Base-by-base conservation (phyloP, 768 basidiomycete species). In the Gloeopeniophorella convolvens region DNA sequence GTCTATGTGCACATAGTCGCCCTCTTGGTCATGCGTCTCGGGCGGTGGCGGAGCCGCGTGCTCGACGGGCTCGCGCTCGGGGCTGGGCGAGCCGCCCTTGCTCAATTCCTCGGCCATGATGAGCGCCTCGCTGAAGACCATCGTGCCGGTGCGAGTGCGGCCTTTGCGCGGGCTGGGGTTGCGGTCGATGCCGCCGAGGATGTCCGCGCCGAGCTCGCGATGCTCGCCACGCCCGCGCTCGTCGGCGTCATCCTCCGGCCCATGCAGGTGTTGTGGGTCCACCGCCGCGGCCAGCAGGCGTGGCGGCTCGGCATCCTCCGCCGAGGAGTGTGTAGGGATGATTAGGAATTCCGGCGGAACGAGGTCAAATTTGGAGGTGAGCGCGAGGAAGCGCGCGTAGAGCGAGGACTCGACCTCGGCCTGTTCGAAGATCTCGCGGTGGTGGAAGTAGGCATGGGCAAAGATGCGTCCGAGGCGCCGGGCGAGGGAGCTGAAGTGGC, bases 401-500 rank as follows among this genome's bases (percentile, higher is more conserved):
- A 96, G 73, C 0, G 87, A 87, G 6, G 86, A 90, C 67, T 96
- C 93, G 5, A 82, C 89, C 68, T 94, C 91, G 26, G 85, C 85
- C 63, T 89, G 86, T 58, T 89, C 85, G 64, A 95, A 95, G 0
- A 81, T 80, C 63, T 93, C 92, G 56, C 89, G 84, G 66, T 95
- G 92, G 64, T 92, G 90, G 70, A 85, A 94, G 72, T 92, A 97
- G 2, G 93, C 92, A 66, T 99, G 95, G 0, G 90, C 89, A 63
- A 99, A 97, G 55, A 97, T 93, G 31, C 95, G 82, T 1, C 92
- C 92, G 1, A 98, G 80, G 12, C 95, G 82, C 0, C 95, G 81
- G 16, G 90, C 89, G 20, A 95, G 82, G 13, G 89, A 90, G 42
- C 85, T 76, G 65, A 94, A 96, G 66, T 92, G 91, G n/a, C 87